These are phyloP conservation scores for Anacardium occidentale DNA, from an alignment of 345 rosid genomes.

Conservation along the genomic window DNA sequence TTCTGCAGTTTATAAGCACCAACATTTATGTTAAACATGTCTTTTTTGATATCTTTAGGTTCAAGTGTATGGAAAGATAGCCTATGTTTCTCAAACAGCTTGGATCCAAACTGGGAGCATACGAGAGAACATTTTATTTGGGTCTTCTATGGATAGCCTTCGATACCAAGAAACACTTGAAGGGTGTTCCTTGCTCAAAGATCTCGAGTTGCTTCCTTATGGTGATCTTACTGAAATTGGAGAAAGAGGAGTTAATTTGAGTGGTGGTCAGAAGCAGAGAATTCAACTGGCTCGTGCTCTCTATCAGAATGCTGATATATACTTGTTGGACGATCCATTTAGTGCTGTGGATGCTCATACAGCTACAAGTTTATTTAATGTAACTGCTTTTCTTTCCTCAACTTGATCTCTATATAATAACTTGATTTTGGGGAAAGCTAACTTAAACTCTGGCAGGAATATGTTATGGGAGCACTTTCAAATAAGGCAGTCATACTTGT, in stretches of 20 bases:
- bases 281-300: slow-evolving; percentile 98
- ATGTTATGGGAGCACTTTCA: slow-evolving; percentile 71
- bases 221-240: slow-evolving; percentile 97
- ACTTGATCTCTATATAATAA: not conserved
- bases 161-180: slow-evolving; percentile 74
- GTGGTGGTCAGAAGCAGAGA: slow-evolving; percentile 97
- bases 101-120: slow-evolving; percentile 96
- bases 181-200: slow-evolving; percentile 79
- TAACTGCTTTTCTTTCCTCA: slow-evolving; percentile 24
- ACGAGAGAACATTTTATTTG: slow-evolving; percentile 79
- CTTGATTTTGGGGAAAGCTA: slow-evolving; percentile 21
- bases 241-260: slow-evolving; percentile 95
- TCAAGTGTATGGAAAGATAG: slow-evolving; percentile 69
- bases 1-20: not conserved
- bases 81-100: slow-evolving; percentile 92
- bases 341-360: slow-evolving; percentile 98
- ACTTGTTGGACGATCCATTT: slow-evolving; percentile 92
- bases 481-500: slow-evolving; percentile 77
- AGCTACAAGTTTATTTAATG: slow-evolving; percentile 84
- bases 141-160: slow-evolving; percentile 62
- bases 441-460: slow-evolving; percentile 57
- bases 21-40: not conserved
- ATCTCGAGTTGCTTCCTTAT: slow-evolving; percentile 81
- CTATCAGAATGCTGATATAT: slow-evolving; percentile 87
- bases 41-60: slow-evolving; percentile 40